These are phyloP conservation scores for Thraustochytrium striatum DNA, from an alignment of 352 stramenopile species.

Conservation along the genomic window DNA sequence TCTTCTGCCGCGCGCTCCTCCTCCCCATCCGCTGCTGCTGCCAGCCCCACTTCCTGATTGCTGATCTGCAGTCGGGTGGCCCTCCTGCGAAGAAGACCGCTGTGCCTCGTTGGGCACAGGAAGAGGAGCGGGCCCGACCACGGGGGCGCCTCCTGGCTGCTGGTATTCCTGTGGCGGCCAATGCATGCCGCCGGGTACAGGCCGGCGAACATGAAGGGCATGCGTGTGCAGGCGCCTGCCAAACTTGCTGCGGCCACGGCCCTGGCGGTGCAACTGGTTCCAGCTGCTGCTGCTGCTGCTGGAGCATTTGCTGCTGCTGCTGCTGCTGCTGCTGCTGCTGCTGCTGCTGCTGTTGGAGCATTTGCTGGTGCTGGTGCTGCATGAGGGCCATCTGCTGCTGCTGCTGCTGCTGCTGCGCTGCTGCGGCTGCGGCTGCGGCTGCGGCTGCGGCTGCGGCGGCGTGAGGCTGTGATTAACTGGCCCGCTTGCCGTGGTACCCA, in stretches of 20 bases:
- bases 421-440: background rate
- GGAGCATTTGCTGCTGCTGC: background rate
- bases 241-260: background rate
- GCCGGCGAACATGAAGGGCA: background rate
- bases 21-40: too few relatives aligned
- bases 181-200: background rate
- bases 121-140: background rate
- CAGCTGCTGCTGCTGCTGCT: background rate
- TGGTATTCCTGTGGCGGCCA: background rate
- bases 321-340: slow-evolving; percentile 2
- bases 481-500: background rate
- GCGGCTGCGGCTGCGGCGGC: background rate
- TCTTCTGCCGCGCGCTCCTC: too few relatives aligned
- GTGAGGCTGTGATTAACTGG: too few relatives aligned
- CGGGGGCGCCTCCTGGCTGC: background rate
- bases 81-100: background rate
- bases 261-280: background rate
- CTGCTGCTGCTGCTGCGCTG: background rate
- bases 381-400: background rate
- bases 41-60: too few relatives aligned
- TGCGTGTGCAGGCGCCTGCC: background rate
- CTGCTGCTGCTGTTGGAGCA: background rate
- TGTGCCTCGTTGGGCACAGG: background rate
- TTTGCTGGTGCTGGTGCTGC: background rate
- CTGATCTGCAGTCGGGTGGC: background rate